phyloP scores from a whole-genome alignment of 331 rosid genomes.

The Pyracantha coccinea region DNA sequence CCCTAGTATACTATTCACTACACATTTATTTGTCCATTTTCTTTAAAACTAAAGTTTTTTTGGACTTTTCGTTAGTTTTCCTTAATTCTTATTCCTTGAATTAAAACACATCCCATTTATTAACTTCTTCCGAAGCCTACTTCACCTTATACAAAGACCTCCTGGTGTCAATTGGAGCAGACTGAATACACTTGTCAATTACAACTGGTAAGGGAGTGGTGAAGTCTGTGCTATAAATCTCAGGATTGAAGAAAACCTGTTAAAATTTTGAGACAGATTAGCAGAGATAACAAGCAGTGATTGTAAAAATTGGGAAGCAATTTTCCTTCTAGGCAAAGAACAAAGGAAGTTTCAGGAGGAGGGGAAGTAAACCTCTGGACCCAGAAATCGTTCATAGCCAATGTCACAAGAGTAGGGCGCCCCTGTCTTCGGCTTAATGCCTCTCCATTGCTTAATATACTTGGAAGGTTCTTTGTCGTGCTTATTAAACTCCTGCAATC shows the following conservation, averaged over 20 bases:
- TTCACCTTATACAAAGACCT: conserved; percentile 92
- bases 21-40: no score
- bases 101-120: not conserved
- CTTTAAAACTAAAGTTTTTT: no score
- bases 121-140: not conserved
- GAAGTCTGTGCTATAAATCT: conserved; percentile 76
- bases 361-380: conserved; percentile 74
- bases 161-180: conserved; percentile 97
- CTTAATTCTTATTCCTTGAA: conserved; percentile 1
- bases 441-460: conserved; percentile 92
- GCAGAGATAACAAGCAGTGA: not conserved
- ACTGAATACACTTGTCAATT: conserved; percentile 96
- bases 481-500: conserved; percentile 79
- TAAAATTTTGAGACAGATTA: not conserved
- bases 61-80: no score
- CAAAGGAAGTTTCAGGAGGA: not conserved
- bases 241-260: conserved; percentile 98
- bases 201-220: conserved; percentile 82
- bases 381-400: conserved; percentile 98
- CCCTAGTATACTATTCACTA: no score
- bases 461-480: conserved; percentile 95
- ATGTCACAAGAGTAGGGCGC: conserved; percentile 98
- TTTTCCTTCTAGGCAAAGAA: no score
- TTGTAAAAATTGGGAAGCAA: no score
- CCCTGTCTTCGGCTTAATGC: conserved; percentile 93